These are phyloP conservation scores for Schwanniomyces polymorphus DNA, from an alignment of 805 yeast genomes.

Conservation along the genomic window DNA sequence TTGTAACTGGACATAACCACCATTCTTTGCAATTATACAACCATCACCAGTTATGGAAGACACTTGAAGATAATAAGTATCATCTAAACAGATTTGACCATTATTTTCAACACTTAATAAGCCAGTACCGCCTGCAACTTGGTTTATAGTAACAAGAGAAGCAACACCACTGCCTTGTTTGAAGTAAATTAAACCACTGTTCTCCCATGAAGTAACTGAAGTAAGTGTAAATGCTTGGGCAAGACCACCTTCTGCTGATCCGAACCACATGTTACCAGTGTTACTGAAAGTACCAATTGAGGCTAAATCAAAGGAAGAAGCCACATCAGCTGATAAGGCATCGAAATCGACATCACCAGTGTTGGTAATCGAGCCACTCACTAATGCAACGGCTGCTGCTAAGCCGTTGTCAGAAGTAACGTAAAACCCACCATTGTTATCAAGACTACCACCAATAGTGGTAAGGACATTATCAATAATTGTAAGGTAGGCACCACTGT, in stretches of 20 bases:
- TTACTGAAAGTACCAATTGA: conserved; percentile 15
- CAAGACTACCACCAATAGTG: conserved; percentile 19
- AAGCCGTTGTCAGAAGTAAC: conserved; percentile 17
- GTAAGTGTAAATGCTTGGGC: conserved; percentile 11
- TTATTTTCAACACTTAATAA: conserved; percentile 13
- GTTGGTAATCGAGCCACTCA: conserved; percentile 12
- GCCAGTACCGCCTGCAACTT: conserved; percentile 10
- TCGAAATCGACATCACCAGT: conserved; percentile 24
- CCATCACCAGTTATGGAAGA: conserved; percentile 24
- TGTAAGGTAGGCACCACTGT: conserved; percentile 23
- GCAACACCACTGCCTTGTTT: conserved; percentile 18
- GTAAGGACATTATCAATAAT: conserved; percentile 22
- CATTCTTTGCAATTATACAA: conserved; percentile 19
- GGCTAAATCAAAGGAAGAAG: conserved; percentile 17
- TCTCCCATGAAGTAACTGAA: conserved; percentile 13
- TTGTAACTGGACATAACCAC: conserved; percentile 5
- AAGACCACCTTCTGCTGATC: conserved; percentile 21
- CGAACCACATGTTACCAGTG: conserved; percentile 23
- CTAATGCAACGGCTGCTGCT: conserved; percentile 11
- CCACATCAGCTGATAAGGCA: conserved; percentile 13
- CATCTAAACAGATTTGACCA: conserved; percentile 26
- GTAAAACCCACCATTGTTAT: conserved; percentile 22
- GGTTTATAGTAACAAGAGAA: conserved; percentile 15
- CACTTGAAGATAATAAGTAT: conserved; percentile 20
- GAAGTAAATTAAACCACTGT: conserved; percentile 21